A percentile compares a stretch with the other conserved stretches of the same genome.
Evolutionary conservation across 768 basidiomycete genomes (phyloP).

Genomic region (Lactarius psammicola): DNA sequence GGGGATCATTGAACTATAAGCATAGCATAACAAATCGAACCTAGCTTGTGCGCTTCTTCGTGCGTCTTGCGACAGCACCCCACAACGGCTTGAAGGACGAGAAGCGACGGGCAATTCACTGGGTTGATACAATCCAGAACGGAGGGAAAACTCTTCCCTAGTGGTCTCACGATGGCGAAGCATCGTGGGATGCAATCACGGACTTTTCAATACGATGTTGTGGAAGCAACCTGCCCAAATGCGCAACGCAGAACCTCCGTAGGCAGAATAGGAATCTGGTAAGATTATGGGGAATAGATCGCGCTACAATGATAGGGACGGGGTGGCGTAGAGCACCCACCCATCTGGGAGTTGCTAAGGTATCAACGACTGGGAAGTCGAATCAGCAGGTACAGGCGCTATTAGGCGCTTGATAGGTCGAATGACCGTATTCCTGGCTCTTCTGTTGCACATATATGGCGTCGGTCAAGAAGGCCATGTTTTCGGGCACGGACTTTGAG

Average conservation of each 20-base stretch:
- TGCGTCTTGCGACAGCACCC: background rate
- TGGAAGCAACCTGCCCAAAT: background rate
- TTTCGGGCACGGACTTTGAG: constrained; percentile 11
- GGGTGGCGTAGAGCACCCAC: background rate
- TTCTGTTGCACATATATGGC: background rate
- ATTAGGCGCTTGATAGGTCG: background rate
- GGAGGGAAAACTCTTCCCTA: background rate
- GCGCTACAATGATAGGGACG: background rate
- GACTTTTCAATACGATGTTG: constrained; percentile 9
- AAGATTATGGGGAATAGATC: background rate
- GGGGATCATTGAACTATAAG: background rate
- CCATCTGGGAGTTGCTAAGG: constrained; percentile 3
- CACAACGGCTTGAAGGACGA: background rate
- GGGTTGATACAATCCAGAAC: background rate
- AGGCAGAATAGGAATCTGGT: background rate
- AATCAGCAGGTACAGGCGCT: background rate
- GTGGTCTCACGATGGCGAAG: background rate
- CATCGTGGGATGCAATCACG: constrained; percentile 4
- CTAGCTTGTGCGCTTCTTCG: background rate
- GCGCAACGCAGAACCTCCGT: background rate
- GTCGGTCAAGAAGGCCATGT: background rate
- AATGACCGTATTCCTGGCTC: background rate
- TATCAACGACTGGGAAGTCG: constrained; percentile 1
- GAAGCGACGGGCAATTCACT: background rate
- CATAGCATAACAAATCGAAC: background rate